Base-by-base conservation (phyloP, 2,329 filamentous ascomycete species). In the Diaporthe nobilis region DNA sequence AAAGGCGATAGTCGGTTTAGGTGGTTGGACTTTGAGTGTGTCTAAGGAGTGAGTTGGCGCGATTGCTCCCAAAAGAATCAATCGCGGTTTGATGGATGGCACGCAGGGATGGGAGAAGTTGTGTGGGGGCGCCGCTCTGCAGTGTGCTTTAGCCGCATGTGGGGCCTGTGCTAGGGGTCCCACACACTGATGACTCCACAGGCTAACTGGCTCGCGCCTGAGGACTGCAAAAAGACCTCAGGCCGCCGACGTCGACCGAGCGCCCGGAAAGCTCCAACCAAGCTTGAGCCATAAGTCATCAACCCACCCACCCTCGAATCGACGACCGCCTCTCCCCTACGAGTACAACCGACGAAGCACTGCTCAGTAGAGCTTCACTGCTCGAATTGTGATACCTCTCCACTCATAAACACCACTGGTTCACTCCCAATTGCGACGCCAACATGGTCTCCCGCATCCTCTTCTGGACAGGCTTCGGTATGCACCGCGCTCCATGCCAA, bases 401-500 rank as follows among this genome's bases (percentile, higher is more conserved):
- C 68, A 80, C 47, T 72, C 77, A 65, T 42, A 34, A 5, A 44
- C 49, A 31, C 71, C 67, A 57, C 63, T 42, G 39, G 57, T 58
- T 39, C 49, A 1, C 42, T 22, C n/a, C 39, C 73, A 71, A 71
- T 71, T 65, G 63, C 70, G 63, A 60, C 65, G 57, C 63, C 84
- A 88, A 80, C 80, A 92, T 92, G 90, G 89, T 91, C 78, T 85
- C 87, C 86, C 89, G 91, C 83, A 88, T 95, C 84, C 87, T 95
- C 84, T 95, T 96, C 90, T 96, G 94, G 94, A 90, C 91, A 86
- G 94, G 94, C 89, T 98, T 98, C 91, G 96, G 96, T 98, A 92
- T 82, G 90, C 88, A 77, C 78, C 63, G 80, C 78, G 60, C 49
- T n/a, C 37, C 10, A 58, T 37, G 20, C 47, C 31, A 63, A 22